Conservation (phyloP, 1,139 yeast genomes). For the Lodderomyces pseudojiufengensis region DNA sequence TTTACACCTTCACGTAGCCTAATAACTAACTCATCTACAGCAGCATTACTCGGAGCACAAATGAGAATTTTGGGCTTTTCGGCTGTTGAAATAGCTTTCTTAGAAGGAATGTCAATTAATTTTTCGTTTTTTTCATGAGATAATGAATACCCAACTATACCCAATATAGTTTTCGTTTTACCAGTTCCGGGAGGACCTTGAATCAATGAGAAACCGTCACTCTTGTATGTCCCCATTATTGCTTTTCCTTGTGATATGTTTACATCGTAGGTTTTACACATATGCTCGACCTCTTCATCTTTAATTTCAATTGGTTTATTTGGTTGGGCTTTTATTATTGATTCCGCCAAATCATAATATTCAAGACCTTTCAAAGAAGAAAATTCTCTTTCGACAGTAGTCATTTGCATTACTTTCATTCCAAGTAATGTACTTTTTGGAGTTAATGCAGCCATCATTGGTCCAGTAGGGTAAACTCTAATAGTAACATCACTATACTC, state of each 20-base stretch:
- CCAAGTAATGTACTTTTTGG: constrained; percentile 65
- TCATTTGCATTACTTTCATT: constrained; percentile 77
- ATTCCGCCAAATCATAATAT: constrained; percentile 68
- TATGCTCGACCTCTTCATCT: constrained; percentile 33
- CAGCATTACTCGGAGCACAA: constrained; percentile 99
- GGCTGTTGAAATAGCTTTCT: constrained; percentile 9
- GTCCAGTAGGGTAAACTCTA: constrained; percentile 54
- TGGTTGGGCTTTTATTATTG: constrained; percentile 67
- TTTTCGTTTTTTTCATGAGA: constrained; percentile 25
- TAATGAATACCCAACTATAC: constrained; percentile 78
- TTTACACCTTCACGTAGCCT: constrained; percentile 75
- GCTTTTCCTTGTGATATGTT: constrained; percentile 91
- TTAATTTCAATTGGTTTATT: constrained; percentile 34
- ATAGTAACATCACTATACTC: constrained; percentile 72
- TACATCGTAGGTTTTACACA: constrained; percentile 51
- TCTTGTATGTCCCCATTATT: constrained; percentile 64
- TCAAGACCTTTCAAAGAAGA: constrained; percentile 77
- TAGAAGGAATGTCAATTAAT: constrained; percentile 25
- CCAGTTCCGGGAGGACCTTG: constrained; percentile 99
- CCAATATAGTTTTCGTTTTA: constrained; percentile 93
- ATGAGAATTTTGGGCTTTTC: constrained; percentile 52
- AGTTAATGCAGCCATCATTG: constrained; percentile 52
- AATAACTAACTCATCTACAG: constrained; percentile 93
- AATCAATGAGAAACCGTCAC: constrained; percentile 79
- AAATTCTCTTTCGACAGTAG: constrained; percentile 90